These are phyloP conservation scores for Basidiobolus meristosporus DNA, from an alignment of 371 early-diverging fungal species.

Conservation along the genomic window DNA sequence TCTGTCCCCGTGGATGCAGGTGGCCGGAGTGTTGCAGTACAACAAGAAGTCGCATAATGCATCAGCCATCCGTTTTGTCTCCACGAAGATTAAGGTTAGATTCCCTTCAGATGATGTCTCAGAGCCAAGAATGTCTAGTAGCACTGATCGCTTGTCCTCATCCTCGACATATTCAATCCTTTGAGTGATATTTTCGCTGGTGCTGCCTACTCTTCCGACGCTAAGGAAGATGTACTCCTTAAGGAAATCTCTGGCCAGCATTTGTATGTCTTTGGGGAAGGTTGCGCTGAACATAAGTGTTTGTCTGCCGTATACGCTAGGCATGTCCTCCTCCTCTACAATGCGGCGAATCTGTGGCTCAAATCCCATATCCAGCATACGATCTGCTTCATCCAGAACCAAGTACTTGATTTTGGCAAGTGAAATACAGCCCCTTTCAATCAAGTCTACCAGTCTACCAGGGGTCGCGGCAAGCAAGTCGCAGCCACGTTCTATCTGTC, in stretches of 20 bases:
- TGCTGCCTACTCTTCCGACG: conserved; percentile 90
- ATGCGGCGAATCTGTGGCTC: conserved; percentile 96
- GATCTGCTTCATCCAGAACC: conserved; percentile 98
- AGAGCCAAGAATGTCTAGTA: conserved; percentile 68
- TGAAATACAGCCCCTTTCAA: conserved; percentile 79
- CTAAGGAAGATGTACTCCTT: conserved; percentile 83
- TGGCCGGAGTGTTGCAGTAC: conserved; percentile 66
- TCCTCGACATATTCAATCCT: conserved; percentile 73
- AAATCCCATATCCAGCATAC: conserved; percentile 99
- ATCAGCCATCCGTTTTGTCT: conserved; percentile 98
- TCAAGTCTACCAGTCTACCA: conserved; percentile 89
- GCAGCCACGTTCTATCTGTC: conserved; percentile 77
- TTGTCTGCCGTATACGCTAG: conserved; percentile 57
- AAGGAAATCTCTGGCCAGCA: conserved; percentile 85
- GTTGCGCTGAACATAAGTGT: conserved; percentile 97
- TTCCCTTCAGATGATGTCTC: conserved; percentile 34
- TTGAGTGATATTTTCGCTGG: conserved; percentile 93
- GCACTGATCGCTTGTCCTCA: conserved; percentile 61
- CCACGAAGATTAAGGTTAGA: conserved; percentile 92
- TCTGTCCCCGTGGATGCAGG: conserved; percentile 94
- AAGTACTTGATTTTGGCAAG: conserved; percentile 64
- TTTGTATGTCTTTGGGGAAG: conserved; percentile 89
- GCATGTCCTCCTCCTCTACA: conserved; percentile 81
- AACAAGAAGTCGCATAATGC: conserved; percentile 62
- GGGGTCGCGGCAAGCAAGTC: conserved; percentile 97